Conservation (phyloP, 2,329 filamentous ascomycete genomes). For the Pseudocercospora pini-densiflorae region DNA sequence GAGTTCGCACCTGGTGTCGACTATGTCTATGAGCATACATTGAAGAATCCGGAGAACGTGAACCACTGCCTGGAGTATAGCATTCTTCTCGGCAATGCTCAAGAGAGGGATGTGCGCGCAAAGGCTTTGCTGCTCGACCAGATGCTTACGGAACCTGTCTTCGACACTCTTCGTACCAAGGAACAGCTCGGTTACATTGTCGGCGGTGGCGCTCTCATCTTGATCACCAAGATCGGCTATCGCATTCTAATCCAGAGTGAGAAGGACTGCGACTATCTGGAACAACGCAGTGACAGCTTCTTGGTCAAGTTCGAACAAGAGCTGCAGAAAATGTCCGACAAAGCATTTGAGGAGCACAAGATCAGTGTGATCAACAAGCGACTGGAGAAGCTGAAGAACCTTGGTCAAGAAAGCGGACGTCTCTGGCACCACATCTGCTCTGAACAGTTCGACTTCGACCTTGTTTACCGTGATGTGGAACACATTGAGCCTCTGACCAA, state of each 20-base stretch:
- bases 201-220: slow-evolving; percentile 75
- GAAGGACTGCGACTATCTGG: slow-evolving; percentile 79
- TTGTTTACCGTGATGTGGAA: slow-evolving; percentile 76
- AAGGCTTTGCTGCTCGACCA: slow-evolving; percentile 83
- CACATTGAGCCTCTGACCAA: slow-evolving; percentile 77
- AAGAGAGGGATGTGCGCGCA: slow-evolving; percentile 72
- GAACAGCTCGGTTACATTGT: slow-evolving; percentile 98
- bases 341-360: slow-evolving; percentile 90
- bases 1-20: slow-evolving; percentile 80
- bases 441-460: slow-evolving; percentile 88
- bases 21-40: slow-evolving; percentile 76
- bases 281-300: slow-evolving; percentile 86
- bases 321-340: slow-evolving; percentile 75
- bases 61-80: slow-evolving; percentile 59
- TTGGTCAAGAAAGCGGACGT: slow-evolving; percentile 79
- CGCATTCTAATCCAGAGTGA: slow-evolving; percentile 94
- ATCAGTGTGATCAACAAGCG: slow-evolving; percentile 84
- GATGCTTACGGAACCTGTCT: slow-evolving; percentile 89
- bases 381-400: slow-evolving; percentile 89
- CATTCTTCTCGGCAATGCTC: slow-evolving; percentile 48
- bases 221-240: slow-evolving; percentile 78
- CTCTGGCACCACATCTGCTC: slow-evolving; percentile 85
- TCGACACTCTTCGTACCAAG: slow-evolving; percentile 93
- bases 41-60: slow-evolving; percentile 87
- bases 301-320: slow-evolving; percentile 68